Percentiles rank a stretch among this genome's conserved stretches.
These are phyloP conservation scores for Citrus glauca DNA, from an alignment of 345 rosid genomes.

Conservation along the genomic window DNA sequence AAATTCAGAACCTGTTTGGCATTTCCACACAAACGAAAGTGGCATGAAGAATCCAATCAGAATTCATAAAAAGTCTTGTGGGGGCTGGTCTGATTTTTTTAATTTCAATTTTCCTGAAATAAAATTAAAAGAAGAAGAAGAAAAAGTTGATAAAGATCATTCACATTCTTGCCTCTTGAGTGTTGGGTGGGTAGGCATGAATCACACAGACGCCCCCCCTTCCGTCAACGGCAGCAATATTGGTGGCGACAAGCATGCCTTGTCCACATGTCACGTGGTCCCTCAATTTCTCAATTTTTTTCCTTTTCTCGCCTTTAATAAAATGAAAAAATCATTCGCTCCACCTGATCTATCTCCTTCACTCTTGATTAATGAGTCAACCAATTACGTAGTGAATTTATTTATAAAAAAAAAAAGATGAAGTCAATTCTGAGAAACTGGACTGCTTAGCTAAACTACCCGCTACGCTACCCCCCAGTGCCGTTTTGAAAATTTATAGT, in stretches of 20 bases:
- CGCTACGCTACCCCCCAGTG: neutral
- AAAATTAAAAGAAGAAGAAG: neutral
- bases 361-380: neutral
- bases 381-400: neutral
- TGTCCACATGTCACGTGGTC: neutral
- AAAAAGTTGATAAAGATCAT: neutral
- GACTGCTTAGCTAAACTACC: neutral
- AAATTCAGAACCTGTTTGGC: no score
- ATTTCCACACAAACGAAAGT: neutral
- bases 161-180: neutral
- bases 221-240: neutral
- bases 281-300: neutral
- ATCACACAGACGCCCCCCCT: neutral
- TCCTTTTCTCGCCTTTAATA: no score
- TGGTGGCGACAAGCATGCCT: neutral
- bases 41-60: neutral
- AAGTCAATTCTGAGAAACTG: neutral
- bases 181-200: neutral
- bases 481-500: no score
- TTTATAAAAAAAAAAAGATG: no score
- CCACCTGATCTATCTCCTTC: neutral
- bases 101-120: no score
- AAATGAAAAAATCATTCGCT: neutral
- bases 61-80: no score
- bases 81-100: no score